Percentiles rank a stretch among this genome's conserved stretches.
Conservation (phyloP, 495 filamentous ascomycete genomes). For the Amorphotheca resinae region DNA sequence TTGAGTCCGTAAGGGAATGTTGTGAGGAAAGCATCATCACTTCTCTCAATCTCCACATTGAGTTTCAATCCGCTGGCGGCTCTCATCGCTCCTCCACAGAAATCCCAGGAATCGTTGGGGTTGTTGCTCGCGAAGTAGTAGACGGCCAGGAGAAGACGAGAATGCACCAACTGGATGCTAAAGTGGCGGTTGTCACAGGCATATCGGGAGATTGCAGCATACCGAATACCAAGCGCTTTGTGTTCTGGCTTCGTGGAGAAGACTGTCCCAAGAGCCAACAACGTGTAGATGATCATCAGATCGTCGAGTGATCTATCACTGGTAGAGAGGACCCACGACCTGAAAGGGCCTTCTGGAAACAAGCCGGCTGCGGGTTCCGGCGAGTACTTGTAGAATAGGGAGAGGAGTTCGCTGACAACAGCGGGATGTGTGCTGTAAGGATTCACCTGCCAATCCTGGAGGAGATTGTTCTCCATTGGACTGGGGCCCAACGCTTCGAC, state of each 20-base stretch:
- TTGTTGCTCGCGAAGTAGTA: constrained; percentile 50
- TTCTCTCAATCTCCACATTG: constrained; percentile 46
- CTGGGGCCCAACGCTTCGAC: constrained; percentile 24
- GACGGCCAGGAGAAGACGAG: constrained; percentile 47
- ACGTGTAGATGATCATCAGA: constrained; percentile 56
- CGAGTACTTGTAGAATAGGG: constrained; percentile 41
- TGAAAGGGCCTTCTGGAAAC: constrained; percentile 37
- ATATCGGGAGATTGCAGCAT: constrained; percentile 45
- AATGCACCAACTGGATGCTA: constrained; percentile 49
- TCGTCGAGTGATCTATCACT: constrained; percentile 49
- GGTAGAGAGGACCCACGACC: constrained; percentile 24
- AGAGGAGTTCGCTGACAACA: constrained; percentile 31
- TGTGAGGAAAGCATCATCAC: constrained; percentile 29
- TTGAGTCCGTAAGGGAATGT: constrained; percentile 44
- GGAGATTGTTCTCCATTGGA: constrained; percentile 27
- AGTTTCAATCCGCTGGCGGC: constrained; percentile 44
- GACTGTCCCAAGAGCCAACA: constrained; percentile 44
- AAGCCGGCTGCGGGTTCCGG: constrained; percentile 42
- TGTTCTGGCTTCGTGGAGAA: constrained; percentile 44
- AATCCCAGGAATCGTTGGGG: constrained; percentile 44
- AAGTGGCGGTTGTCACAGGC: constrained; percentile 39
- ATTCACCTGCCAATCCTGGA: constrained; percentile 49
- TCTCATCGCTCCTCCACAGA: constrained; percentile 43
- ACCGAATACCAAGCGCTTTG: constrained; percentile 33
- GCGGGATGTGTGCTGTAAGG: constrained; percentile 41